Conservation (phyloP, 1,284 basidiomycete genomes). For the Apiotrichum porosum region DNA sequence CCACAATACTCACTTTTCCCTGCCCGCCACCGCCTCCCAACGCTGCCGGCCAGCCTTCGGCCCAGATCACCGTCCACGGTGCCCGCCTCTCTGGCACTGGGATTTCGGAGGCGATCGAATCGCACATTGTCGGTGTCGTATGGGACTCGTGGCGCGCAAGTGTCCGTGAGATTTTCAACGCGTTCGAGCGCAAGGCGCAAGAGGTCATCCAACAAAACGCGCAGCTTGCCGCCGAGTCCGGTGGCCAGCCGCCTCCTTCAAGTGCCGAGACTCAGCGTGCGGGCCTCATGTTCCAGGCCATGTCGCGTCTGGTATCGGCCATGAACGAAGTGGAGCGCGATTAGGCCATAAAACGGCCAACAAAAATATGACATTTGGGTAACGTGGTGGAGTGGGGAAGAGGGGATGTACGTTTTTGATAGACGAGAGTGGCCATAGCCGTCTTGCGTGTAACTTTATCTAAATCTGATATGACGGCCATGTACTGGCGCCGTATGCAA, state of each 20-base stretch:
- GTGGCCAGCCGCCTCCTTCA: conserved; percentile 10
- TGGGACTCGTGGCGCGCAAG: conserved; percentile 48
- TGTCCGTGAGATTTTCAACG: conserved; percentile 43
- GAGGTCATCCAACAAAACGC: conserved; percentile 40
- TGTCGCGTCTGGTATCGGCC: conserved; percentile 43
- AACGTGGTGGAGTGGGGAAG: too few relatives aligned
- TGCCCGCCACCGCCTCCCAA: conserved; percentile 37
- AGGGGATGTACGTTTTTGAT: too few relatives aligned
- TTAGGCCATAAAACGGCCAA: neutral
- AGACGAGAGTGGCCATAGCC: too few relatives aligned
- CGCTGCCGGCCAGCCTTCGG: conserved; percentile 32
- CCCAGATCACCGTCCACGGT: conserved; percentile 44
- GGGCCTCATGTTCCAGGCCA: conserved; percentile 46
- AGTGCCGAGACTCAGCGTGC: conserved; percentile 44
- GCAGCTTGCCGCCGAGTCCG: conserved; percentile 8
- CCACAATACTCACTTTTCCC: conserved; percentile 45
- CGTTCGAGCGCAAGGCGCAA: conserved; percentile 42
- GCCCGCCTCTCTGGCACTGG: conserved; percentile 44
- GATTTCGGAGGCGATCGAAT: conserved; percentile 46
- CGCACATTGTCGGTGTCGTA: conserved; percentile 47
- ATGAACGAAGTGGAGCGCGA: conserved; percentile 47
- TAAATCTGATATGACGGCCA: too few relatives aligned
- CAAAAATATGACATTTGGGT: too few relatives aligned
- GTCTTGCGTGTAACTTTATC: too few relatives aligned
- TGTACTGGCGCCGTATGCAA: too few relatives aligned